Conservation (phyloP, 192 early-diverging fungal species). For the Chytriomyces sp. region DNA sequence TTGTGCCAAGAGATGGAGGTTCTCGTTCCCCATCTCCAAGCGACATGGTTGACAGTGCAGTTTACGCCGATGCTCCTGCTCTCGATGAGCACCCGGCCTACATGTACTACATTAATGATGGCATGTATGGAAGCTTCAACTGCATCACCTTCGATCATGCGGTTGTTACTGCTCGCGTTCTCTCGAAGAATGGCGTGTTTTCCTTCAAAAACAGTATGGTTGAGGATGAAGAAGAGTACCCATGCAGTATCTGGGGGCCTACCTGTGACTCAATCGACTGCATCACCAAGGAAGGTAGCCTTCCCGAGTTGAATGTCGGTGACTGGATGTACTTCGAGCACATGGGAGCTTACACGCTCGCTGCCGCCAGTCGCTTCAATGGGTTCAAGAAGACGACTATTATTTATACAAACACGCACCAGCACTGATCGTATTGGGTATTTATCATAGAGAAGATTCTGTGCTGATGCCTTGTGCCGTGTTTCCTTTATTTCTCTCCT, state of each 20-base stretch:
- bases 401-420: slow-evolving; percentile 83
- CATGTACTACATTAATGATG: slow-evolving; percentile 98
- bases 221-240: slow-evolving; percentile 48
- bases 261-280: slow-evolving; percentile 99
- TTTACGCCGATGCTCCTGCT: slow-evolving; percentile 8
- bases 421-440: not conserved
- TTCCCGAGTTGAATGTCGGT: slow-evolving; percentile 88
- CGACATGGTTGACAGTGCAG: slow-evolving; percentile 22
- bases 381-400: slow-evolving; percentile 82
- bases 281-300: slow-evolving; percentile 64
- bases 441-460: not conserved
- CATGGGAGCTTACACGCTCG: slow-evolving; percentile 98
- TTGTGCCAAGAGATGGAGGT: slow-evolving; percentile 55
- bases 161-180: slow-evolving; percentile 70
- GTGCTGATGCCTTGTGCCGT: no score
- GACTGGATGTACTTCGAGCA: slow-evolving; percentile 95
- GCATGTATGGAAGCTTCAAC: slow-evolving; percentile 98
- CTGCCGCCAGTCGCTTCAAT: slow-evolving; percentile 71
- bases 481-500: no score
- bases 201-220: not conserved
- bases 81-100: slow-evolving; percentile 57
- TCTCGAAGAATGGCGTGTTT: slow-evolving; percentile 57
- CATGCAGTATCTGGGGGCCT: slow-evolving; percentile 91
- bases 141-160: slow-evolving; percentile 98
- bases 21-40: not conserved